Base-by-base conservation (phyloP, 2,329 filamentous ascomycete genomes). In the Lasiodiplodia sp. region DNA sequence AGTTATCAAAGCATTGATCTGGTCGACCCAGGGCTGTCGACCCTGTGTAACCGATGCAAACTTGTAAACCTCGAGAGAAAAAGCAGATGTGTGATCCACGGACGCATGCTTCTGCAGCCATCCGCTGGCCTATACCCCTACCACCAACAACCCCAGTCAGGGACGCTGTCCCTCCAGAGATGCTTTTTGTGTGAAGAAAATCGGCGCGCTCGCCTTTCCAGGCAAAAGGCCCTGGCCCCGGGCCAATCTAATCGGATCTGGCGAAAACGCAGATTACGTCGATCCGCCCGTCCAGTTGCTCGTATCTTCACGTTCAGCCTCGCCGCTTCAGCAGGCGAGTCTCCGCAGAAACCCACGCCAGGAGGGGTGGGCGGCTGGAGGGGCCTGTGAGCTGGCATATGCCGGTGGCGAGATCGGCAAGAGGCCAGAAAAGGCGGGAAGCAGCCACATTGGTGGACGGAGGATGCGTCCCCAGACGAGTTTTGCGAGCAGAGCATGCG, bases 41-140 rank as follows among this genome's bases (percentile, higher is more conserved):
- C 16, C 21, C 58, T 68, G 67, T 68, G 67, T 68, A 64, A 68
- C 67, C 37, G 47, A 66, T 66, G 51, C 63, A 56, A 66, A 66
- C 60, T 64, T 64, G 60, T 52, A 64, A 64, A 64, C 51, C 47
- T 64, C 47, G 31, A 53, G 56, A 37, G 56, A 60, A 67, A 67
- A 67, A 58, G 56, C 55, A 67, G 65, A 60, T 60, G 53, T 55
- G 56, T 60, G 53, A 51, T 58, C 53, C 65, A 57, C 49, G 25
- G 60, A 52, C 47, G 60, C 60, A 52, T 64, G 60, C 65, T 51
- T 58, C 53, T 60, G 65, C 65, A 67, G 53, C 55, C 31, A 21
- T 23, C 65, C 56, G 53, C 55, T 60, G 18, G 44, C 44, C 40
- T 52, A 51, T 40, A 67, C 47, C 65, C 65, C 65, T 67, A 67